phyloP scores from a whole-genome alignment of 1,284 basidiomycete species.

The Malassezia psittaci region DNA sequence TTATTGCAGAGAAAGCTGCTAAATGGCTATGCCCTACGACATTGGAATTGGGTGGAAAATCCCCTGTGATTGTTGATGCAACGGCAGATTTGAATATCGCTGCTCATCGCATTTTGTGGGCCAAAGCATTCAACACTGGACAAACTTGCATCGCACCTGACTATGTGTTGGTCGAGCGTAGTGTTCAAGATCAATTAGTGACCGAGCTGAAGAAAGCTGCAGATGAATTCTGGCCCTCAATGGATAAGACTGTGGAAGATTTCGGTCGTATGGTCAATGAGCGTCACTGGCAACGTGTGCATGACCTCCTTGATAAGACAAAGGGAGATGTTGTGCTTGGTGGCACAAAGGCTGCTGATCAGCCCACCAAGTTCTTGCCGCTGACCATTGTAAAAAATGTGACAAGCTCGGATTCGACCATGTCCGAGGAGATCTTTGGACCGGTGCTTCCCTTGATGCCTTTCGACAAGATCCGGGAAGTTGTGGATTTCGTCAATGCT shows the following conservation, averaged over 20 bases:
- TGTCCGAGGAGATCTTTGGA: conserved; percentile 66
- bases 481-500: conserved; percentile 45
- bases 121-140: conserved; percentile 60
- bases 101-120: conserved; percentile 61
- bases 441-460: conserved; percentile 67
- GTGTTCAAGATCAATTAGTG: conserved; percentile 59
- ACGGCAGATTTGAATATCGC: conserved; percentile 51
- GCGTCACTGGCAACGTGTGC: conserved; percentile 58
- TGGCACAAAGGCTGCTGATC: conserved; percentile 56
- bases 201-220: conserved; percentile 57
- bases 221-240: conserved; percentile 40
- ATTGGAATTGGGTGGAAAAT: conserved; percentile 70
- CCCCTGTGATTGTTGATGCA: conserved; percentile 68
- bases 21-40: conserved; percentile 74
- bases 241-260: conserved; percentile 50
- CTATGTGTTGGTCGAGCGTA: conserved; percentile 62
- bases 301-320: conserved; percentile 58
- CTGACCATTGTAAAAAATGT: conserved; percentile 61
- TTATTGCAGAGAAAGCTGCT: conserved; percentile 72
- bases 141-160: conserved; percentile 60
- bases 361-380: conserved; percentile 56
- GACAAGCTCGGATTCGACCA: conserved; percentile 53
- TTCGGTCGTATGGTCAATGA: conserved; percentile 54
- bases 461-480: conserved; percentile 51
- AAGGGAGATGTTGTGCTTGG: conserved; percentile 64